Conservation (phyloP, 305 asterid species). For the Lippia alba region DNA sequence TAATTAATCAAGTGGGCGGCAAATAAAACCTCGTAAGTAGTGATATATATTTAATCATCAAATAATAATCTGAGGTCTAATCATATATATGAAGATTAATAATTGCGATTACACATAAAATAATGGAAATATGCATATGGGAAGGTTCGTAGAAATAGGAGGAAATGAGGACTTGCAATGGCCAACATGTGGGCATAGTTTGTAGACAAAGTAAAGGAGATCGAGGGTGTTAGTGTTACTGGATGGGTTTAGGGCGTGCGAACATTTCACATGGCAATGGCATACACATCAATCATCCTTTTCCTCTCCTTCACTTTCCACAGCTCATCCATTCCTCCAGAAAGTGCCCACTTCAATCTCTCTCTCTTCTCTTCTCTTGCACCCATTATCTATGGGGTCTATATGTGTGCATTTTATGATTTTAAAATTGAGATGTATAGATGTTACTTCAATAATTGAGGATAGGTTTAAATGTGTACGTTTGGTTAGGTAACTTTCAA, state of each 20-base stretch:
- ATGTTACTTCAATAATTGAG: conserved; percentile 13
- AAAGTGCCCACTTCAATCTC: conserved; percentile 19
- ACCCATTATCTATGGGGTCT: conserved; percentile 5
- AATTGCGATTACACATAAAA: too few species aligned
- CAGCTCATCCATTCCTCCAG: conserved; percentile 74
- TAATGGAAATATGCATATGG: not conserved
- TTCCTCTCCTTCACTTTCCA: conserved; percentile 57
- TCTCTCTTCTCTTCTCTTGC: too few species aligned
- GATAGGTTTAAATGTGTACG: conserved; percentile 1
- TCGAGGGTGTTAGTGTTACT: too few species aligned
- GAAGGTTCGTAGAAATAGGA: conserved; percentile 34
- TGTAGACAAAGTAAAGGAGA: conserved; percentile 65
- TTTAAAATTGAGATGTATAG: not conserved
- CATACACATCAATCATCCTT: conserved; percentile 42
- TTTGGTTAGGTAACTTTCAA: not conserved
- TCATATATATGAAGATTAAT: too few species aligned
- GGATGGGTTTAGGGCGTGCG: conserved; percentile 46
- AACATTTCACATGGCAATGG: conserved; percentile 74
- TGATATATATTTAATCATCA: too few species aligned
- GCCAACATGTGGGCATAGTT: conserved; percentile 69
- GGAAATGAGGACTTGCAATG: conserved; percentile 40
- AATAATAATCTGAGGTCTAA: too few species aligned
- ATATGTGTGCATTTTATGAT: not conserved
- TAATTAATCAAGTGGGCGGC: too few species aligned
- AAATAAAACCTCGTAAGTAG: too few species aligned